Base-by-base conservation (phyloP, 306 rosid species). In the Cucurbita ficifolia region DNA sequence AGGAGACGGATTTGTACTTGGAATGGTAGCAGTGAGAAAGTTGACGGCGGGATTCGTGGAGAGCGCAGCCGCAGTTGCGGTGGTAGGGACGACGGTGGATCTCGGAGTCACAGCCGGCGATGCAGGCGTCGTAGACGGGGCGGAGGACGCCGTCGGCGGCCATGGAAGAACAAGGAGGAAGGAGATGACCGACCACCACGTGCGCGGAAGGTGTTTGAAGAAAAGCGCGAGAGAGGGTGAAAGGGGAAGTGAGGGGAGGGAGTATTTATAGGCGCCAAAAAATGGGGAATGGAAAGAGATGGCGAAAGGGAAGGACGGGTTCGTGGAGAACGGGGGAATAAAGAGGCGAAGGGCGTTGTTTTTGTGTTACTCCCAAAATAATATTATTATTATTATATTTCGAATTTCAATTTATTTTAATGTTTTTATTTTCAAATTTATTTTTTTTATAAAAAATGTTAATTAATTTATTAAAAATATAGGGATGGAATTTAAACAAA, bases 41-140 rank as follows among this genome's bases (percentile, higher is more conserved):
- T 14, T 62, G 24, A 38, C 53, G 63, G 7, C 73, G 50, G 12
- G 73, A 62, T 14, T 62, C 39, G 10, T 76, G 78, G 36, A 76
- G 78, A 12, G 78, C 78, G 24, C 78, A 76, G 39, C 63, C 40
- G 52, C 78, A 76, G 62, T 76, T 63, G 42, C 73, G 73, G 10
- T 76, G 78, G 67, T 76, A 76, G 9, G 78, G 78, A 3, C 78
- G 72, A 42, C 78, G 78, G 63, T 76, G 53, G 78, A 76, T 51
- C 12, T 62, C 78, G 50, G 42, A 17, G 35, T 76, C 73, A 33
- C 58, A 46, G 13, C 73, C 73, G 62, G 72, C 72, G 57, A 76
- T 76, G 64, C 73, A 76, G 5, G 73, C 78, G 10, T 62, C 72
- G 53, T 50, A 76, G 54, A 76, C 52, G 0, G 78, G 45, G 46